Evolutionary conservation across 176 grass and related monocot species (phyloP), one percentile per base, ranked within the genome.

Genomic region (Carex cristatella): DNA sequence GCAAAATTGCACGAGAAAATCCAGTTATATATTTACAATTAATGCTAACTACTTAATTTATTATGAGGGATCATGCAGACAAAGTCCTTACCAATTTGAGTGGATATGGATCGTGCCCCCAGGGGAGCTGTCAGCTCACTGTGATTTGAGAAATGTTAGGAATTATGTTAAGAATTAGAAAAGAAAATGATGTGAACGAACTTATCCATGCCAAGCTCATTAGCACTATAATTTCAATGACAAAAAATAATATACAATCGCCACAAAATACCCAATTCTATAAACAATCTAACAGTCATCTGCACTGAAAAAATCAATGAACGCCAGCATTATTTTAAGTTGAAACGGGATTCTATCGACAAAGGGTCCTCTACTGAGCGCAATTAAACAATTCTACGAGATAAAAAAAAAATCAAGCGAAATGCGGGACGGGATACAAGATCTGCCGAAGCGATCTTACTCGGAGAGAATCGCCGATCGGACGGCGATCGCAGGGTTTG

Each of bases 31-130:
- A 38, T 33, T 42, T 35, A 76, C 11, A 79, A 61, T 35, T 27
- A 16, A 69, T 42, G 42, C 15, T 48, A 30, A 48, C 37, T 23
- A 46, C 23, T 54, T 40, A 28, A 62, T 1, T 37, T 64, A 9
- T 13, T 44, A 13, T 49, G 70, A 30, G 7, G 10, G 49, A 62
- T 64, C 15, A 54, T 7, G 32, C 53, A 65, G 42, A 54, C 1
- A 75, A 83, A 77, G 31, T 61, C 40, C 87, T 87, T 73, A 98
- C 95, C 95, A 14, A 91, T 7, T 90, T 98, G 95, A 81, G 95
- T 98, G 44, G 95, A 98, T 89, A 91, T 33, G 7, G 88, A 89
- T 30, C 95, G 89, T 67, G 68, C 84, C 4, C 95, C 95, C 33
- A 92, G 74, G 16, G 72, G 86, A 42, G 87, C 61, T 18, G 64